Conservation (phyloP, 441 rosid genomes). For the Pelargonium citronellum region DNA sequence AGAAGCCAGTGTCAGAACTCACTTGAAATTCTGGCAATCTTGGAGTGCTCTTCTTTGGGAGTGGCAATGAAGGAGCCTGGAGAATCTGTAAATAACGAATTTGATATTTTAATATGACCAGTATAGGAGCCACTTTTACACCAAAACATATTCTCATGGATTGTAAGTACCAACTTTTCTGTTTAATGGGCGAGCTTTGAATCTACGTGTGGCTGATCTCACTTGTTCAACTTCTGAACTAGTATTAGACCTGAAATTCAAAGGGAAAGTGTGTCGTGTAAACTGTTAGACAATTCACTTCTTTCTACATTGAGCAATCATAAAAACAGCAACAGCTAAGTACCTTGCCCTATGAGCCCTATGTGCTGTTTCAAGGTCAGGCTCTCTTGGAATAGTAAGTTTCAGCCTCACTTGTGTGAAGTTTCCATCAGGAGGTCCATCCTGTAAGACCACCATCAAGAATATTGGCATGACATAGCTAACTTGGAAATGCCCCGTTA, state of each 20-base stretch:
- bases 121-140: slow-evolving; percentile 9
- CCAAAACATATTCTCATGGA: slow-evolving; percentile 7
- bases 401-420: slow-evolving; percentile 36
- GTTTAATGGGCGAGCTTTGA: slow-evolving; percentile 86
- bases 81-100: slow-evolving; percentile 54
- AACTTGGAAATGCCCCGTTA: slow-evolving; percentile 5
- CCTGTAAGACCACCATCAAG: slow-evolving; percentile 41
- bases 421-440: slow-evolving; percentile 36
- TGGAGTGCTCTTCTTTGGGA: slow-evolving; percentile 61
- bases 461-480: slow-evolving; percentile 5
- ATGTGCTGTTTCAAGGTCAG: slow-evolving; percentile 77
- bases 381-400: slow-evolving; percentile 84
- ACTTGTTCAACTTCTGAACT: slow-evolving; percentile 35
- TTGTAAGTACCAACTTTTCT: slow-evolving; percentile 55
- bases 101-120: slow-evolving; percentile 13
- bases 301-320: background rate
- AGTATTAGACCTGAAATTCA: slow-evolving; percentile 56
- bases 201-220: slow-evolving; percentile 39
- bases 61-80: slow-evolving; percentile 69
- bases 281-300: slow-evolving; percentile 1
- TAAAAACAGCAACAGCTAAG: slow-evolving; percentile 18
- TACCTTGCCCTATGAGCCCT: slow-evolving; percentile 80
- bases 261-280: slow-evolving; percentile 16
- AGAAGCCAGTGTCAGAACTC: slow-evolving; percentile 25
- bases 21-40: slow-evolving; percentile 76